Evolutionary conservation across 495 filamentous ascomycete species (phyloP).

Genomic region (Aspergillus kassunensis): DNA sequence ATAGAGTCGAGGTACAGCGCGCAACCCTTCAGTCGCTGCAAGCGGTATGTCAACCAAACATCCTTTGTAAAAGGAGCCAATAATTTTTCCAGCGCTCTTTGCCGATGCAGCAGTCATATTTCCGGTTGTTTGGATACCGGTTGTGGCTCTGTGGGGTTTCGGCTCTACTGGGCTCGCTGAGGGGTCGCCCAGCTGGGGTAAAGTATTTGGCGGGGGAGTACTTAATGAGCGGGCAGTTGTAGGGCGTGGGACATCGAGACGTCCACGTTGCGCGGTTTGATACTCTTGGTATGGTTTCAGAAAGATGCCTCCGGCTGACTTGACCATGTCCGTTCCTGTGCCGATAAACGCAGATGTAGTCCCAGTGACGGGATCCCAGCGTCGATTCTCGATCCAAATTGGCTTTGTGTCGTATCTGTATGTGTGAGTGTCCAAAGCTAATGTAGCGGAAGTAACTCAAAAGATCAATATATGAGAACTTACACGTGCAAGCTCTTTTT

Average conservation of each 20-base stretch:
- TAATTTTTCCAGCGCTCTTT: constrained; percentile 32
- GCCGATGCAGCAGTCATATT: constrained; percentile 25
- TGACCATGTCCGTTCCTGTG: constrained; percentile 27
- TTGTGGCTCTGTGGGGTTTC: neutral
- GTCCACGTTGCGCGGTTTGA: constrained; percentile 7
- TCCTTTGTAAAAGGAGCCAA: constrained; percentile 32
- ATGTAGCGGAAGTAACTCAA: no score
- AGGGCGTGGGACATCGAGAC: neutral
- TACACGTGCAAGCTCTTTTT: constrained; percentile 59
- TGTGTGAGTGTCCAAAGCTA: no score
- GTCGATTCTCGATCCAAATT: constrained; percentile 31
- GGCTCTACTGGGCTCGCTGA: neutral
- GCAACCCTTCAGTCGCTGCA: constrained; percentile 74
- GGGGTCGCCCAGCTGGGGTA: neutral
- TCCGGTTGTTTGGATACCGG: constrained; percentile 11
- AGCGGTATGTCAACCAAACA: constrained; percentile 61
- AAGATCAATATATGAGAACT: neutral
- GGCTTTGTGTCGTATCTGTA: constrained; percentile 23
- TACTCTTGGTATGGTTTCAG: constrained; percentile 30
- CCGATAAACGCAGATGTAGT: constrained; percentile 34
- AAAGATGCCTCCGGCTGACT: constrained; percentile 29
- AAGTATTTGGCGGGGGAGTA: neutral
- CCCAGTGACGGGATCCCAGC: constrained; percentile 44
- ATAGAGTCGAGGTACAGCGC: constrained; percentile 78
- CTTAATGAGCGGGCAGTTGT: neutral